These are phyloP conservation scores for Penicillium psychrosexuale DNA, from an alignment of 2,329 filamentous ascomycete species.

Conservation along the genomic window DNA sequence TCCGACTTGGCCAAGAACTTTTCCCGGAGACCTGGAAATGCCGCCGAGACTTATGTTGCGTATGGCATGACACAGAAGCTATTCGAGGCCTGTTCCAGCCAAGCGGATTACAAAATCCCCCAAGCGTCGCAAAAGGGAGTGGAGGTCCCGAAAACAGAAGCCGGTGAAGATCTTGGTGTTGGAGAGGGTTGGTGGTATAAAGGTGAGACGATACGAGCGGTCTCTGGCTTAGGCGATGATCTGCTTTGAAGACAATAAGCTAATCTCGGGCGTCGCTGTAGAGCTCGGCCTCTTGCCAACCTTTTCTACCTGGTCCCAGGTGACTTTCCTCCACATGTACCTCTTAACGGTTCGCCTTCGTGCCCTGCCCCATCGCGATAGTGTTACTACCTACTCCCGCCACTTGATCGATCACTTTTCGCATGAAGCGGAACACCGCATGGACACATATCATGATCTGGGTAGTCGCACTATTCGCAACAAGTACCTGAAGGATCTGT, in stretches of 20 bases:
- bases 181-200: constrained; percentile 77
- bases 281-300: constrained; percentile 77
- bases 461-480: constrained; percentile 54
- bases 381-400: constrained; percentile 75
- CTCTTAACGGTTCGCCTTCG: constrained; percentile 80
- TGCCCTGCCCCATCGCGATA: constrained; percentile 64
- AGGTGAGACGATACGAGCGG: constrained; percentile 51
- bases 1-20: constrained; percentile 32
- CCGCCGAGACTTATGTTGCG: constrained; percentile 69
- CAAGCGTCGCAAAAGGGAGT: constrained; percentile 63
- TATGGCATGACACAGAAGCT: constrained; percentile 75
- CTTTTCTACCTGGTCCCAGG: constrained; percentile 93
- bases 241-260: neutral
- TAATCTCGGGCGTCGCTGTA: constrained; percentile 36
- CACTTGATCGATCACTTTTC: constrained; percentile 93
- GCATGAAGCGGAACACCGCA: constrained; percentile 66
- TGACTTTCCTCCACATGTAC: constrained; percentile 96
- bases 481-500: constrained; percentile 76
- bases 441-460: constrained; percentile 50
- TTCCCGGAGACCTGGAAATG: constrained; percentile 35
- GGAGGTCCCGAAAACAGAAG: constrained; percentile 66
- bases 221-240: neutral
- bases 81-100: constrained; percentile 69
- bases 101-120: constrained; percentile 74
- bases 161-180: constrained; percentile 78